phyloP scores from a whole-genome alignment of 768 basidiomycete genomes.

The Mycena pura region DNA sequence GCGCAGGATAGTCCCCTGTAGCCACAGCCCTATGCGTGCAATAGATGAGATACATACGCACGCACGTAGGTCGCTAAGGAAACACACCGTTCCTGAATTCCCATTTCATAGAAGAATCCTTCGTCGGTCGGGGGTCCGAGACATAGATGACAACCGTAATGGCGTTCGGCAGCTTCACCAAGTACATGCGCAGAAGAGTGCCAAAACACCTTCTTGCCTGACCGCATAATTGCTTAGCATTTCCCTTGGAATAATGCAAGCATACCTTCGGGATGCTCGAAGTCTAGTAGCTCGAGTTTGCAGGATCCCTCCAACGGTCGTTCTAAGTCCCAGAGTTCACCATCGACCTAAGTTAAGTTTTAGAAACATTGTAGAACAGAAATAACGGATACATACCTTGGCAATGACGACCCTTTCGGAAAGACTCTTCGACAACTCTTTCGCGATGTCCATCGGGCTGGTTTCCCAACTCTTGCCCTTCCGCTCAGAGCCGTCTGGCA shows the following conservation, averaged over 20 bases:
- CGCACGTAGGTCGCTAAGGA: not conserved
- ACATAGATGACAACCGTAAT: slow-evolving; percentile 97
- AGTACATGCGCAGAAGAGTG: slow-evolving; percentile 98
- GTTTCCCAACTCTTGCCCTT: slow-evolving; percentile 95
- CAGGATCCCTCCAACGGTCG: slow-evolving; percentile 89
- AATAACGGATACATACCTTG: slow-evolving; percentile 62
- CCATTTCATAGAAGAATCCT: slow-evolving; percentile 99
- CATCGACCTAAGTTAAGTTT: slow-evolving; percentile 72
- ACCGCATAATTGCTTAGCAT: not conserved
- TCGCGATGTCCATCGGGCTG: slow-evolving; percentile 89
- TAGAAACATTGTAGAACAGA: not conserved
- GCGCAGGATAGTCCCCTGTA: slow-evolving; percentile 81
- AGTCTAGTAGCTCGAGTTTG: slow-evolving; percentile 86
- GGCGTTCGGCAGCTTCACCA: slow-evolving; percentile 94
- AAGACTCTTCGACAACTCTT: slow-evolving; percentile 84
- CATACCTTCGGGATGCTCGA: slow-evolving; percentile 88
- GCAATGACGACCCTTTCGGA: slow-evolving; percentile 92
- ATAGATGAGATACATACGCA: slow-evolving; percentile 7
- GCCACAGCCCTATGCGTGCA: slow-evolving; percentile 75
- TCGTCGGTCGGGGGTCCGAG: slow-evolving; percentile 97
- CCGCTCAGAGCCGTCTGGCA: slow-evolving; percentile 86
- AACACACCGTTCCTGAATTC: slow-evolving; percentile 74
- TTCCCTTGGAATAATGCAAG: not conserved
- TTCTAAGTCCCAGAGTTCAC: slow-evolving; percentile 91
- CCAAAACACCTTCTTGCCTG: slow-evolving; percentile 98